Percentiles rank a stretch among this genome's conserved stretches.
Evolutionary conservation across 139 green algal genomes (phyloP).

Genomic region (Picochlorum sp.): DNA sequence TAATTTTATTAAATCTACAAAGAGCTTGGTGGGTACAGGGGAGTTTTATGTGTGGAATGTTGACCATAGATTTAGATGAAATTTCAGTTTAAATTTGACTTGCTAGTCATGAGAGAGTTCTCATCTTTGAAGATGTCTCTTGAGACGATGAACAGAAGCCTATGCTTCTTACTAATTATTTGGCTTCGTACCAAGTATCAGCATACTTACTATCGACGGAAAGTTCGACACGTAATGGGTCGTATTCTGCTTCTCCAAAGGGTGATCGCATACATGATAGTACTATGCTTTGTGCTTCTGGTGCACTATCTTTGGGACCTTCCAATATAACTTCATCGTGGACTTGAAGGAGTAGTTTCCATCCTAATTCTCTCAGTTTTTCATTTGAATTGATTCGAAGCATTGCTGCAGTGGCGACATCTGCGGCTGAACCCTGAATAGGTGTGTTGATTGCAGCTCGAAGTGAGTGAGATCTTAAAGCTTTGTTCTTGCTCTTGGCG

Average conservation of each 20-base stretch:
- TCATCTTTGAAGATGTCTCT: too few species aligned
- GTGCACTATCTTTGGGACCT: constrained; percentile 63
- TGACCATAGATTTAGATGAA: too few species aligned
- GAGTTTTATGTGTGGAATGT: too few species aligned
- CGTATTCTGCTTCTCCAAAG: constrained; percentile 43
- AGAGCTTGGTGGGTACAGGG: too few species aligned
- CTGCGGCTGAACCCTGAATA: constrained; percentile 89
- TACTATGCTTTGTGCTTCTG: constrained; percentile 60
- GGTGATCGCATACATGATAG: constrained; percentile 78
- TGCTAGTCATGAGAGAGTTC: too few species aligned
- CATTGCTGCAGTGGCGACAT: constrained; percentile 91
- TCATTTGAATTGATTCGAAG: constrained; percentile 58
- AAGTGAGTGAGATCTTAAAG: constrained; percentile 32
- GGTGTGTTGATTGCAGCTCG: constrained; percentile 96
- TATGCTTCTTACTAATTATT: constrained; percentile 41
- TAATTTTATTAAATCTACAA: too few species aligned
- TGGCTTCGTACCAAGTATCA: constrained; percentile 94
- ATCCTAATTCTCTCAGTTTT: constrained; percentile 65
- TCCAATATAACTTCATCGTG: constrained; percentile 98
- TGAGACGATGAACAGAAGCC: too few species aligned
- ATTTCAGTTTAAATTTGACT: too few species aligned
- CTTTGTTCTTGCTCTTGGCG: constrained; percentile 16
- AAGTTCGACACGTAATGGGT: constrained; percentile 69
- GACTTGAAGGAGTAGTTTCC: constrained; percentile 88
- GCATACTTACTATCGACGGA: constrained; percentile 79